Evolutionary conservation across 1,139 yeast species (phyloP).

Genomic region (Yamadazyma dendronema): DNA sequence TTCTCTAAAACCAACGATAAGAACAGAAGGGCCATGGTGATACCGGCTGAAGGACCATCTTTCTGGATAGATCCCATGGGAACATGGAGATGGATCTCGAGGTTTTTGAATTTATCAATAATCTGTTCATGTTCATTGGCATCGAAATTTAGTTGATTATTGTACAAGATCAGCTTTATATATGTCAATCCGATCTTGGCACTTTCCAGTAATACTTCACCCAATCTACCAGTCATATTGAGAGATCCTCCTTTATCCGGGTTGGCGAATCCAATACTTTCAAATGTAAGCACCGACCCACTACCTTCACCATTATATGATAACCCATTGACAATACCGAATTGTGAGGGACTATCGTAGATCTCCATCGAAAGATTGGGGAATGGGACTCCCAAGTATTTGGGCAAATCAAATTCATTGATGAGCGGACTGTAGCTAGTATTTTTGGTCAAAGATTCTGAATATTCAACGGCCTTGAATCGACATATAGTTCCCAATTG

Average conservation of each 20-base stretch:
- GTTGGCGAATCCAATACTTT: slow-evolving; percentile 59
- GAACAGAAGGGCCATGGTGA: slow-evolving; percentile 81
- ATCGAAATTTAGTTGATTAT: slow-evolving; percentile 28
- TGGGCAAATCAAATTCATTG: slow-evolving; percentile 43
- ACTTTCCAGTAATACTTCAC: slow-evolving; percentile 79
- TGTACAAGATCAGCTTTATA: slow-evolving; percentile 58
- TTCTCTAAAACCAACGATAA: slow-evolving; percentile 67
- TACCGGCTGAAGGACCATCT: slow-evolving; percentile 95
- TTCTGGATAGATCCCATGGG: slow-evolving; percentile 87
- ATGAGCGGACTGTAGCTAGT: slow-evolving; percentile 36
- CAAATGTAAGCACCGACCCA: slow-evolving; percentile 81
- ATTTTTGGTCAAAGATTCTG: slow-evolving; percentile 34
- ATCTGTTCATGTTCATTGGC: slow-evolving; percentile 25
- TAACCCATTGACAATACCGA: slow-evolving; percentile 87
- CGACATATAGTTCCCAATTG: slow-evolving; percentile 72
- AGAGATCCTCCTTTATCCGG: slow-evolving; percentile 37
- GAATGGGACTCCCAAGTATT: slow-evolving; percentile 54
- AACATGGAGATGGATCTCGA: slow-evolving; percentile 79
- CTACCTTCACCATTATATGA: slow-evolving; percentile 88
- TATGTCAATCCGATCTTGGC: slow-evolving; percentile 77
- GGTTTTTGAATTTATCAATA: slow-evolving; percentile 44
- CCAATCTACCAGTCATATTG: slow-evolving; percentile 77
- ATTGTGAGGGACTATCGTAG: slow-evolving; percentile 30
- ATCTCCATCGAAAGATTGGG: slow-evolving; percentile 28
- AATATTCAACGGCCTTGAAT: slow-evolving; percentile 76